These are phyloP conservation scores for Phytomonas sp. DNA, from an alignment of 208 protist genomes.

Conservation along the genomic window DNA sequence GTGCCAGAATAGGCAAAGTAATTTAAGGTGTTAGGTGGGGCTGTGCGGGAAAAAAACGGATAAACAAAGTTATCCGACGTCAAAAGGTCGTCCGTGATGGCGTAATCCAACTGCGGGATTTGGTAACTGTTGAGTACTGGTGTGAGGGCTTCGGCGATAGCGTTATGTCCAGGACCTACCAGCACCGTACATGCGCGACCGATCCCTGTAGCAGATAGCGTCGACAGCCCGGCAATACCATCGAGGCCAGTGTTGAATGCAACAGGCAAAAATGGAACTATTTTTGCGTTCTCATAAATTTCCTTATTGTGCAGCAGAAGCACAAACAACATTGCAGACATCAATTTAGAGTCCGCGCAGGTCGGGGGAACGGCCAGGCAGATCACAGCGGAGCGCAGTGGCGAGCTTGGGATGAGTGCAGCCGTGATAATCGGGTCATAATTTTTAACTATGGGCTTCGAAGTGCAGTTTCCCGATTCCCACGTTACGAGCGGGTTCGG, in stretches of 20 bases:
- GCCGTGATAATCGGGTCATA: conserved; percentile 22
- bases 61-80: conserved; percentile 39
- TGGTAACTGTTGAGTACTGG: conserved; percentile 77
- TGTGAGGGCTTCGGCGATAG: conserved; percentile 43
- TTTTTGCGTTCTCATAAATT: conserved; percentile 11
- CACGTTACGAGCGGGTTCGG: conserved; percentile 49
- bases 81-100: conserved; percentile 45
- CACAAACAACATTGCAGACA: conserved; percentile 52
- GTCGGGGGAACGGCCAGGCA: conserved; percentile 60
- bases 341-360: conserved; percentile 43
- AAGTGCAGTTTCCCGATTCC: conserved; percentile 31
- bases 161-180: conserved; percentile 44
- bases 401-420: conserved; percentile 43
- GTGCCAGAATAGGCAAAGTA: conserved; percentile 50
- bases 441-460: conserved; percentile 20
- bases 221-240: conserved; percentile 56
- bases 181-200: conserved; percentile 62
- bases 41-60: conserved; percentile 76
- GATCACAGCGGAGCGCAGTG: conserved; percentile 38
- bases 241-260: conserved; percentile 55
- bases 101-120: conserved; percentile 72
- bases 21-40: conserved; percentile 39
- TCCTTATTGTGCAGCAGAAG: conserved; percentile 40
- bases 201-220: conserved; percentile 39
- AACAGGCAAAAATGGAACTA: conserved; percentile 43